A percentile compares a stretch with the other conserved stretches of the same genome.
Conservation (phyloP, 2,329 filamentous ascomycete genomes). For the Ceratocystis harringtonii region DNA sequence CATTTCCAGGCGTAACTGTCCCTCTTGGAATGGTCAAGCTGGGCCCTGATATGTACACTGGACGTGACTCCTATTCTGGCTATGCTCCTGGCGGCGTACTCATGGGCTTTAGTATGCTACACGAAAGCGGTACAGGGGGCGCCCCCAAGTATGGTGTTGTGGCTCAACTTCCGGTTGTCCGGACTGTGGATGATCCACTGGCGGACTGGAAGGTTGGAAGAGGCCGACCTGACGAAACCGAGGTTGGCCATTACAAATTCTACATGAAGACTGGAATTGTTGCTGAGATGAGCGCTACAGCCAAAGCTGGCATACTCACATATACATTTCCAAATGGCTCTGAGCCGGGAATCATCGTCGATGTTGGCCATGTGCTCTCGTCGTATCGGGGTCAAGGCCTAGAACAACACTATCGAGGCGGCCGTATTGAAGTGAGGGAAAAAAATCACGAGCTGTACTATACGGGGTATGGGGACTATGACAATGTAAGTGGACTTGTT, state of each 20-base stretch:
- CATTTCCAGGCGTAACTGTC: conserved; percentile 34
- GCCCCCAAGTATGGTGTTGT: conserved; percentile 56
- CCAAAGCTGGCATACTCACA: conserved; percentile 43
- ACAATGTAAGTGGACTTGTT: conserved; percentile 34
- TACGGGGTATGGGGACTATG: conserved; percentile 45
- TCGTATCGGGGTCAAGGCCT: conserved; percentile 45
- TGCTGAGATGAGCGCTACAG: conserved; percentile 41
- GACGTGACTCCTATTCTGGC: conserved; percentile 38
- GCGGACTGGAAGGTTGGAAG: conserved; percentile 41
- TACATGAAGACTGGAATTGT: conserved; percentile 39
- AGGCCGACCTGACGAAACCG: conserved; percentile 34
- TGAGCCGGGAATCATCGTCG: conserved; percentile 39
- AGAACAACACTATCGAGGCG: conserved; percentile 48
- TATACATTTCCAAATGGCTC: conserved; percentile 39
- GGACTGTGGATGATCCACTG: conserved; percentile 38
- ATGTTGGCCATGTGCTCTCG: conserved; percentile 51
- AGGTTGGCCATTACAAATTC: conserved; percentile 48
- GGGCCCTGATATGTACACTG: conserved; percentile 35
- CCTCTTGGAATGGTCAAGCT: conserved; percentile 36
- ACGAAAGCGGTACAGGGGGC: conserved; percentile 52
- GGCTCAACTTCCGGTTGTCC: conserved; percentile 41
- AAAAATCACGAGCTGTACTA: conserved; percentile 29
- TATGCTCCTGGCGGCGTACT: conserved; percentile 37
- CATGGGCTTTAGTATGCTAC: conserved; percentile 47
- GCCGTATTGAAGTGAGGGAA: conserved; percentile 38